Evolutionary conservation across 495 filamentous ascomycete genomes (phyloP), one percentile per base, ranked within the genome.

Genomic region (Hyaloscypha bicolor): DNA sequence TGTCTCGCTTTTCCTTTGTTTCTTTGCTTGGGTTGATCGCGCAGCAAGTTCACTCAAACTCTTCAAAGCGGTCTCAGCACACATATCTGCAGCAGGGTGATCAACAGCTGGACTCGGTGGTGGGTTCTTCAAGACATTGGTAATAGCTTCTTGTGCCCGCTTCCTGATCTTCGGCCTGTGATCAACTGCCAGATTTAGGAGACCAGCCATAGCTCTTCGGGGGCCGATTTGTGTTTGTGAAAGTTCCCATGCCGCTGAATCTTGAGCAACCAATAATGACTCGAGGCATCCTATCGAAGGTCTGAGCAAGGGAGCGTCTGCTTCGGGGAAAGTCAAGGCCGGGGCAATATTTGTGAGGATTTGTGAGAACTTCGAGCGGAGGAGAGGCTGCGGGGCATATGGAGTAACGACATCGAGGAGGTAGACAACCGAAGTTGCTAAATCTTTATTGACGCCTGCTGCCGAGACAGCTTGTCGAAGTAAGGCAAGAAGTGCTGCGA

Each of bases 251-350:
- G 93, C 87, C 39, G 89, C 77, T 4, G 88, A 85, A 82, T 98
- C 93, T 76, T 99, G 95, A 5, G 92, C 93, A 19, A 94, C 76
- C 52, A 99, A 82, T 19, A 99, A 83, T 30, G 90, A 90, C 78
- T 97, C 94, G 11, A 99, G 82, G 74, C 91, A 94, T 58, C 95
- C 95, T 74, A 98, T 94, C n/a, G 93, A 94, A 1, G 94, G 87
- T 69, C 89, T 81, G 51, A 98, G 80, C 32, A 97, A 81, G 9
- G 94, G 92, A 30, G 95, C 94, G 76, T 97, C 95, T 55, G 92
- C 91, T 71, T 96, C 93, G 22, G 85, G 80, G 51, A 91, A 82
- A 3, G 91, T 88, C 45, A 99, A 78, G 8, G 93, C 89, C 2
- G 95, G 93, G 9, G 91, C 93, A 59, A 99, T 87, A 68, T 88